phyloP scores from a whole-genome alignment of 306 rosid species.

The Ormosia semicastrata region DNA sequence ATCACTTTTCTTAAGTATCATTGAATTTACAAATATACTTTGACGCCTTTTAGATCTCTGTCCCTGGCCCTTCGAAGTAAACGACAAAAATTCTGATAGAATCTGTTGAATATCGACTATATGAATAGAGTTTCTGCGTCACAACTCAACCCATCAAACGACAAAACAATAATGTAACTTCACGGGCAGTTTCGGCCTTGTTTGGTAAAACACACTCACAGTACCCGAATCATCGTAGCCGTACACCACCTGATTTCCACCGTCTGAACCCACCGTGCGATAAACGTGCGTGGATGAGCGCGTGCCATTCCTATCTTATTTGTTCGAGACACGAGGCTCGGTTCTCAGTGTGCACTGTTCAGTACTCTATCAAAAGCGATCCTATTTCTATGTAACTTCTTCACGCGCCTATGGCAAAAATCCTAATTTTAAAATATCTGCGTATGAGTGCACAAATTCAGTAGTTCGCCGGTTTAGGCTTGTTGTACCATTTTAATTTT shows the following conservation, averaged over 20 bases:
- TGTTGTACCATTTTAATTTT: too few relatives aligned
- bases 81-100: constrained; percentile 15
- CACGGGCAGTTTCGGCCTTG: background rate
- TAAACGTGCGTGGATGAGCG: background rate
- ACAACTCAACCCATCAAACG: background rate
- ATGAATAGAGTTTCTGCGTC: background rate
- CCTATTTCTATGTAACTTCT: background rate
- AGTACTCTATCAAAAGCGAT: background rate
- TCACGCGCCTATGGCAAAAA: background rate
- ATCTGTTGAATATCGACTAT: background rate
- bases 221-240: background rate
- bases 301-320: background rate
- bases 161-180: background rate
- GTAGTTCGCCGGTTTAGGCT: too few relatives aligned
- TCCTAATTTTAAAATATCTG: too few relatives aligned
- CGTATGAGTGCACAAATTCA: too few relatives aligned
- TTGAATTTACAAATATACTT: background rate
- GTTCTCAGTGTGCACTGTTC: background rate
- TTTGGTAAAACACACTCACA: background rate
- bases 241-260: background rate
- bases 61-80: background rate
- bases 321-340: background rate
- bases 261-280: background rate
- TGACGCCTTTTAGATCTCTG: background rate
- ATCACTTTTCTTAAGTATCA: background rate